These are phyloP conservation scores for Hemerocallis citrina DNA, from an alignment of 106 monocot species.

Conservation along the genomic window DNA sequence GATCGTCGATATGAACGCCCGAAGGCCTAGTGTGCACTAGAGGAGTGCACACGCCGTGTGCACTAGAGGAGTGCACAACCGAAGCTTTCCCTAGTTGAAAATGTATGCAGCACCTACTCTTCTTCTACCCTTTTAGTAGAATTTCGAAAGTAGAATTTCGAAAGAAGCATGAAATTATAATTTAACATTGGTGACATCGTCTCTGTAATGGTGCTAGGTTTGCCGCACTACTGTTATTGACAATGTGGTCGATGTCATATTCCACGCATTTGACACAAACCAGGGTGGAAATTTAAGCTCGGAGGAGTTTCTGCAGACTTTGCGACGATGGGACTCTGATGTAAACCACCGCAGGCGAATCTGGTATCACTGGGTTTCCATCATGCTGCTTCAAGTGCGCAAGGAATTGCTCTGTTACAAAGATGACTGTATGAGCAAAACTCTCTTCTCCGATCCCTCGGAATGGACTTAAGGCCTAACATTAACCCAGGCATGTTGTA, in stretches of 20 bases:
- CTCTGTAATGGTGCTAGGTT: constrained; percentile 33
- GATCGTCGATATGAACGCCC: too few species aligned
- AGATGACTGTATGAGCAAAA: background rate
- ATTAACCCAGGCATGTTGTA: too few species aligned
- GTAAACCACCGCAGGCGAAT: constrained; percentile 28
- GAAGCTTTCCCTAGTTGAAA: too few species aligned
- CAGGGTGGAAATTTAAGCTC: constrained; percentile 57
- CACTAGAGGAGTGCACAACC: too few species aligned
- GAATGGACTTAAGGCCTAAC: too few species aligned
- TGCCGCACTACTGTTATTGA: constrained; percentile 53
- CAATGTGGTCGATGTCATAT: constrained; percentile 63
- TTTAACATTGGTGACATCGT: background rate
- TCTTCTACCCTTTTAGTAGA: too few species aligned
- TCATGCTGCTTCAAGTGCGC: constrained; percentile 49
- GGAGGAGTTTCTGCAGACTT: constrained; percentile 58
- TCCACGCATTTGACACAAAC: constrained; percentile 73
- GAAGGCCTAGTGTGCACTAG: too few species aligned
- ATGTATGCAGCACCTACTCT: too few species aligned
- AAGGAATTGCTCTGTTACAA: constrained; percentile 8
- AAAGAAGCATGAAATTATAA: too few species aligned
- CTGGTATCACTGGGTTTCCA: constrained; percentile 33
- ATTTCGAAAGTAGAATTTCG: too few species aligned
- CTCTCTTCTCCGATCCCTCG: background rate
- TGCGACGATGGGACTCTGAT: constrained; percentile 59
- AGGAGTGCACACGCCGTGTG: too few species aligned